phyloP scores from a whole-genome alignment of 768 basidiomycete species.

The Pulveroboletus frians region DNA sequence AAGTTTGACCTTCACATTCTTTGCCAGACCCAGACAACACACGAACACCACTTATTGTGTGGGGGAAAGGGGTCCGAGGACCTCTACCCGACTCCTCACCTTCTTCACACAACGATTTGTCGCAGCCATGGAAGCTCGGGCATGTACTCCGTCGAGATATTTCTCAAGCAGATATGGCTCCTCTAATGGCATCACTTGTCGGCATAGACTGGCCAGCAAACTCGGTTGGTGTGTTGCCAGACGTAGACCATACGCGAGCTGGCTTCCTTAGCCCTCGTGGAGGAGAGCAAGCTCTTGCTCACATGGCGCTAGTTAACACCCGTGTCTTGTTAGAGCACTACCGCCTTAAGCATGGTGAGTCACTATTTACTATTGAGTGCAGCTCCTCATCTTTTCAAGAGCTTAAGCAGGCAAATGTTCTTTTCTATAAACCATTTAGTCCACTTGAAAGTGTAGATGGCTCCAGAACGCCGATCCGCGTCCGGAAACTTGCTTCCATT shows the following conservation, averaged over 20 bases:
- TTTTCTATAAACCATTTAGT: slow-evolving; percentile 61
- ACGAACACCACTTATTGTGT: slow-evolving; percentile 75
- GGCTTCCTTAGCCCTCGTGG: slow-evolving; percentile 50
- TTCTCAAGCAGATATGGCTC: slow-evolving; percentile 78
- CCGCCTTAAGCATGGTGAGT: slow-evolving; percentile 66
- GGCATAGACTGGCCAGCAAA: slow-evolving; percentile 77
- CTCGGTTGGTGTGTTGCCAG: slow-evolving; percentile 76
- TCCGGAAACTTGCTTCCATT: slow-evolving; percentile 37
- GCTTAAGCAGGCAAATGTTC: slow-evolving; percentile 50
- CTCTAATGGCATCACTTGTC: slow-evolving; percentile 70
- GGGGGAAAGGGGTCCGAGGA: slow-evolving; percentile 74
- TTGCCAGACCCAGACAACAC: slow-evolving; percentile 77
- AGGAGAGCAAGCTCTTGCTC: slow-evolving; percentile 49
- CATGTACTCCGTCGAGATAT: slow-evolving; percentile 66
- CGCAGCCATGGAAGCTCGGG: slow-evolving; percentile 54
- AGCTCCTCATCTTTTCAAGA: slow-evolving; percentile 36
- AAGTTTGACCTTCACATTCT: slow-evolving; percentile 4
- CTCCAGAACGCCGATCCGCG: slow-evolving; percentile 32
- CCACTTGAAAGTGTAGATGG: slow-evolving; percentile 36
- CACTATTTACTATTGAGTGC: neutral
- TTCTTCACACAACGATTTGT: slow-evolving; percentile 70
- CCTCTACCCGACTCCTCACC: slow-evolving; percentile 51
- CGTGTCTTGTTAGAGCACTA: slow-evolving; percentile 75
- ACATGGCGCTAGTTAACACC: slow-evolving; percentile 58
- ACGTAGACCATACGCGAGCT: slow-evolving; percentile 53